phyloP scores from a whole-genome alignment of 257 asterid species.

The Capsicum pubescens region DNA sequence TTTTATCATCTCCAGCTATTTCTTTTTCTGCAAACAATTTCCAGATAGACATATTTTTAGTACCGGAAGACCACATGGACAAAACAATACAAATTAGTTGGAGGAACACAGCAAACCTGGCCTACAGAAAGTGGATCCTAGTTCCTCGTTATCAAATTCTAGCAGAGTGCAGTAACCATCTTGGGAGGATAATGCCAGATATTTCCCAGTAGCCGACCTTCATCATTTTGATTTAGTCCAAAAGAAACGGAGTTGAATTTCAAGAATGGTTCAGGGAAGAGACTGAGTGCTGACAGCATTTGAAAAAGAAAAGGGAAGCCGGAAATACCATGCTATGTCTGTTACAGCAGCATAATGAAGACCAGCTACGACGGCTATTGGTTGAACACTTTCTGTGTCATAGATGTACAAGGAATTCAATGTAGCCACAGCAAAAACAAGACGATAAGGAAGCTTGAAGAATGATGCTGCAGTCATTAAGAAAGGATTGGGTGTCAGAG shows the following conservation, averaged over 20 bases:
- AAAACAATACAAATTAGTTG: neutral
- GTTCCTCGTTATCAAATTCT: constrained; percentile 84
- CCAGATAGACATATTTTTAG: neutral
- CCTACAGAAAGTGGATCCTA: constrained; percentile 59
- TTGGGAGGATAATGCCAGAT: constrained; percentile 81
- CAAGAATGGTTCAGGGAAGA: neutral
- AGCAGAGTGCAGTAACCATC: constrained; percentile 98
- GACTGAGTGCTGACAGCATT: neutral
- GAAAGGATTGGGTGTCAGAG: constrained; percentile 27
- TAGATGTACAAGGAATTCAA: constrained; percentile 85
- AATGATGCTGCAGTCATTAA: constrained; percentile 56
- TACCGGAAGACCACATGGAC: neutral
- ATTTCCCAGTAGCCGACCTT: constrained; percentile 75
- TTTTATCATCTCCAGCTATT: constrained; percentile 31
- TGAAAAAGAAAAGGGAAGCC: neutral
- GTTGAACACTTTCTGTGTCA: constrained; percentile 91
- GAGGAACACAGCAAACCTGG: constrained; percentile 51
- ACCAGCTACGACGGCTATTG: constrained; percentile 83
- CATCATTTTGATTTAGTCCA: neutral
- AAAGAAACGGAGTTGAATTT: neutral
- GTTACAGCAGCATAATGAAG: constrained; percentile 95
- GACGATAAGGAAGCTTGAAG: constrained; percentile 91
- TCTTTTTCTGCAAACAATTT: neutral
- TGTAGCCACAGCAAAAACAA: constrained; percentile 91
- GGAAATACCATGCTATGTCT: constrained; percentile 87